Evolutionary conservation across 495 filamentous ascomycete species (phyloP).

Genomic region (Neurospora pannonica): DNA sequence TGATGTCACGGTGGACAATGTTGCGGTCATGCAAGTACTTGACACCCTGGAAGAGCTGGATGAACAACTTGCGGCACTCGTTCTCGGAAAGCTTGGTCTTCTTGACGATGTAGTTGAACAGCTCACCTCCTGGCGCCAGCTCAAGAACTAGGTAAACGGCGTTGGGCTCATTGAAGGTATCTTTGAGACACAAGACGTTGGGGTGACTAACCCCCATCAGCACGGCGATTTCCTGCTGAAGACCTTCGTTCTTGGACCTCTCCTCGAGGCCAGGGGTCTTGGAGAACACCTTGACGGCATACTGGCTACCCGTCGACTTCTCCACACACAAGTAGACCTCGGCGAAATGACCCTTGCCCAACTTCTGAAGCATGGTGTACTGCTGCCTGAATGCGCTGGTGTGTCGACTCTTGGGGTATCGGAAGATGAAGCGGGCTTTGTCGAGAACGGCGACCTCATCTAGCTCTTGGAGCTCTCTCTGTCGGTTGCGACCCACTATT

Average conservation of each 20-base stretch:
- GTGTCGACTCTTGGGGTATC: slow-evolving; percentile 69
- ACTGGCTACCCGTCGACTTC: slow-evolving; percentile 69
- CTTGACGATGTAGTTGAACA: slow-evolving; percentile 89
- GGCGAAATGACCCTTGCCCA: slow-evolving; percentile 96
- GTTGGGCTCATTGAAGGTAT: slow-evolving; percentile 86
- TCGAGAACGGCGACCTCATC: slow-evolving; percentile 84
- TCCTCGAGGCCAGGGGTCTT: slow-evolving; percentile 71
- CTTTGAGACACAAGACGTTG: slow-evolving; percentile 89
- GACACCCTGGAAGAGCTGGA: slow-evolving; percentile 84
- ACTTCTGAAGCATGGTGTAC: slow-evolving; percentile 72
- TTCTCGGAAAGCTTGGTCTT: slow-evolving; percentile 78
- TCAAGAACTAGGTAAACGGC: slow-evolving; percentile 90
- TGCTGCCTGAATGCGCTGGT: slow-evolving; percentile 76
- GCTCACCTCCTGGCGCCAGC: slow-evolving; percentile 81
- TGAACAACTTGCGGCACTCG: slow-evolving; percentile 77
- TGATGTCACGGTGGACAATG: slow-evolving; percentile 97
- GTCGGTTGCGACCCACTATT: slow-evolving; percentile 82
- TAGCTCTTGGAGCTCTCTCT: slow-evolving; percentile 74
- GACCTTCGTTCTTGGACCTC: slow-evolving; percentile 66
- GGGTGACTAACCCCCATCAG: slow-evolving; percentile 94
- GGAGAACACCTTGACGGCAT: slow-evolving; percentile 90
- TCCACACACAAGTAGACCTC: slow-evolving; percentile 89
- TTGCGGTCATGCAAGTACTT: slow-evolving; percentile 96
- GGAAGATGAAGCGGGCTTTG: slow-evolving; percentile 77
- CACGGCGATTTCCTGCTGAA: slow-evolving; percentile 93